phyloP scores from a whole-genome alignment of 1,139 yeast genomes.

The Hanseniaspora gamundiae region DNA sequence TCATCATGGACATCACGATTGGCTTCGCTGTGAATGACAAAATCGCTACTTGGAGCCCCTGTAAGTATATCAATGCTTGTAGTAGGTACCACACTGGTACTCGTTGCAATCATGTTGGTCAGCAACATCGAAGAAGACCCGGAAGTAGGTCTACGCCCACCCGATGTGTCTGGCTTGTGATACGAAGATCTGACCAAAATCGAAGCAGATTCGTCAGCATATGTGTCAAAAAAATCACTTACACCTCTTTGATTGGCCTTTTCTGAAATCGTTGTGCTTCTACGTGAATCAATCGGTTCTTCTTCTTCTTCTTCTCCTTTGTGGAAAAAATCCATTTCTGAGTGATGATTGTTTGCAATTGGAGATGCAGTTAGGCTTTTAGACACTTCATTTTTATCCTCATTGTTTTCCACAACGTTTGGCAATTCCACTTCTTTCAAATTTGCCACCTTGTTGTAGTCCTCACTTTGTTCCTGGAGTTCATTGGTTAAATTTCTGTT shows the following conservation, averaged over 20 bases:
- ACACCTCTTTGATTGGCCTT: constrained; percentile 6
- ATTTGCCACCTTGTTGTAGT: too few species aligned
- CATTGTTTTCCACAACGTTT: too few species aligned
- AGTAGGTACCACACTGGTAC: background rate
- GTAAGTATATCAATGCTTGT: too few species aligned
- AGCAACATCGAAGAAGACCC: background rate
- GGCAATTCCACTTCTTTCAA: too few species aligned
- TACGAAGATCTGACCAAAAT: constrained; percentile 1
- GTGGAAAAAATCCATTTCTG: constrained; percentile 1
- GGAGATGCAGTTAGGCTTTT: too few species aligned
- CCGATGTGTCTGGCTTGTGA: background rate
- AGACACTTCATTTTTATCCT: too few species aligned
- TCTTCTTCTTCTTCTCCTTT: constrained; percentile 1
- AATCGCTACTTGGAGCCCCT: too few species aligned
- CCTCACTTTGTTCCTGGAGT: too few species aligned
- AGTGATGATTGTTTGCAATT: background rate
- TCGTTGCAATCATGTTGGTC: background rate
- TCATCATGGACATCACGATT: background rate
- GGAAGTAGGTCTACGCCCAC: background rate
- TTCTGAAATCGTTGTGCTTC: background rate
- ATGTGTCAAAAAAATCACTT: constrained; percentile 8
- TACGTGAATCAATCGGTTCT: background rate
- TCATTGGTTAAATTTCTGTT: too few species aligned
- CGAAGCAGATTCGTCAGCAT: constrained; percentile 5
- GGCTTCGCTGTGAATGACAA: too few species aligned